Conservation (phyloP, 192 early-diverging fungal species). For the Jimgerdemannia flammicorona region DNA sequence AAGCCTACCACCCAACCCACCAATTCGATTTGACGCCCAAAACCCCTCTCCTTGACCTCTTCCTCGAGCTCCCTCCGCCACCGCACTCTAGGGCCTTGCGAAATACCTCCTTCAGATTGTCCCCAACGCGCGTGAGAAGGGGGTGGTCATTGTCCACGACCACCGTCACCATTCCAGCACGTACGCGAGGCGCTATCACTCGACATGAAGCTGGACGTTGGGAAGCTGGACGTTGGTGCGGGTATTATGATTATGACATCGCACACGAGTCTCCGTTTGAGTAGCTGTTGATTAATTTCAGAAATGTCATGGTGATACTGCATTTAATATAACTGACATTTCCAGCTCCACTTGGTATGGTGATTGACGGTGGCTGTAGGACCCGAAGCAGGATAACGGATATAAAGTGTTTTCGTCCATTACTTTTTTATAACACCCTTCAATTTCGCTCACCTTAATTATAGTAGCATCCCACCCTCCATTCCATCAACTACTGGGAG, state of each 20-base stretch:
- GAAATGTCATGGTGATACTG: no score
- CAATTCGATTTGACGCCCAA: neutral
- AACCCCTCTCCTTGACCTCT: neutral
- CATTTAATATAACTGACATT: no score
- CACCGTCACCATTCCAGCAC: conserved; percentile 83
- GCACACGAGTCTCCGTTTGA: conserved; percentile 41
- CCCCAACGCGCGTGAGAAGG: conserved; percentile 53
- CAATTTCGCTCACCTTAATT: conserved; percentile 10
- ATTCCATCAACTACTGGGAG: conserved; percentile 52
- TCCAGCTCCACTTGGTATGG: no score
- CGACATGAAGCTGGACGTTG: conserved; percentile 79
- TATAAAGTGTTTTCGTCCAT: conserved; percentile 54
- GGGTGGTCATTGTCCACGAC: conserved; percentile 91
- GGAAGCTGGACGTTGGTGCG: conserved; percentile 59
- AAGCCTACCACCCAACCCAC: conserved; percentile 8
- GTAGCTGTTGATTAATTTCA: conserved; percentile 1
- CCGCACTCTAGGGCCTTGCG: conserved; percentile 54
- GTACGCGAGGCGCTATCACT: conserved; percentile 75
- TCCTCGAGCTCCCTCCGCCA: neutral
- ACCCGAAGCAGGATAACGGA: conserved; percentile 93
- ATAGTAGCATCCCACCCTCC: no score
- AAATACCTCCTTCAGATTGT: conserved; percentile 61
- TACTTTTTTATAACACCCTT: conserved; percentile 8
- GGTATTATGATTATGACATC: conserved; percentile 98
- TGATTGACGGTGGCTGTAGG: conserved; percentile 30